Percentiles rank a stretch among this genome's conserved stretches.
These are phyloP conservation scores for Voacanga thouarsii DNA, from an alignment of 257 asterid species.

Conservation along the genomic window DNA sequence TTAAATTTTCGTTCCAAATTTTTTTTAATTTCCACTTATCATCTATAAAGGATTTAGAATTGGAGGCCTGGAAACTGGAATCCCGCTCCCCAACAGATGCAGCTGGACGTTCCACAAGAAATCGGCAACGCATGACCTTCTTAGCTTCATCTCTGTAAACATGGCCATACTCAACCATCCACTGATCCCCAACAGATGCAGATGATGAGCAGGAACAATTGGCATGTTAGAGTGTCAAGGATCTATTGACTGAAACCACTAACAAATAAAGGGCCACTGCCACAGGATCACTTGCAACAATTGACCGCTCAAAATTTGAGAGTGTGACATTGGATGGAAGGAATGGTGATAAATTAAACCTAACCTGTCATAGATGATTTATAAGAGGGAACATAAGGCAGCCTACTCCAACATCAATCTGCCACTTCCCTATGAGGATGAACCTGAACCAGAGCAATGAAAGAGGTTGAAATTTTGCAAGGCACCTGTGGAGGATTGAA, in stretches of 20 bases:
- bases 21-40: no score
- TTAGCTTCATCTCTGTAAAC: no score
- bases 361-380: conserved; percentile 68
- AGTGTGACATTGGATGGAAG: conserved; percentile 57
- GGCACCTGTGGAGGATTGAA: conserved; percentile 52
- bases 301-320: conserved; percentile 67
- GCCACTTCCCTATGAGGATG: conserved; percentile 64
- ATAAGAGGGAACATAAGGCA: conserved; percentile 77
- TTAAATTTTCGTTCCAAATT: no score
- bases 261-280: conserved; percentile 73
- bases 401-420: conserved; percentile 55
- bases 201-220: no score
- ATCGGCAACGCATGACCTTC: no score
- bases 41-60: no score
- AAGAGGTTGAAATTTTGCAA: conserved; percentile 64
- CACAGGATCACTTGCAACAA: conserved; percentile 70
- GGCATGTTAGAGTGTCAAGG: no score
- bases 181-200: no score
- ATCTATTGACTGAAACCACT: conserved; percentile 71
- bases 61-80: no score
- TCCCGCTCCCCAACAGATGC: no score
- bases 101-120: no score
- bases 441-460: conserved; percentile 75
- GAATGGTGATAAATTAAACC: conserved; percentile 54
- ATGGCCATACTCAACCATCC: no score